Base-by-base conservation (phyloP, 2,329 filamentous ascomycete species). In the Stagonosporopsis vannaccii region DNA sequence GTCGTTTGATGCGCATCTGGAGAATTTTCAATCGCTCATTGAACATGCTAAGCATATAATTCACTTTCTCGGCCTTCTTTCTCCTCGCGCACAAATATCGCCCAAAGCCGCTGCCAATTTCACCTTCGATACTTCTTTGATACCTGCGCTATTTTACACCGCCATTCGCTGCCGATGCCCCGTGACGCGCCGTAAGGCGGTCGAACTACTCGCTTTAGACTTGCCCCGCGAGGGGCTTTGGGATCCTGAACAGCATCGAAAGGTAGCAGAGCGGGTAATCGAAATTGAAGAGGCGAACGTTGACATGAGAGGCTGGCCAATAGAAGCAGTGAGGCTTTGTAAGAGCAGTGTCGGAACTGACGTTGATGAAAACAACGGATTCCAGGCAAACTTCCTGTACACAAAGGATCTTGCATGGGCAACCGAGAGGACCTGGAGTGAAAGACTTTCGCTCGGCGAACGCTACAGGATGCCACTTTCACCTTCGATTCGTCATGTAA, bases 221-320 rank as follows among this genome's bases (percentile, higher is more conserved):
- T 40, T 56, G 3, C 61, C 63, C 0, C 63, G 65, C 1, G 63
- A 69, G 52, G 65, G 56, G 8, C 57, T 67, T 13, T 67, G 63
- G 60, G 63, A 69, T 23, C 50, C 61, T 17, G 43, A 63, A 7
- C 58, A 63, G 26, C 54, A 62, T 19, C 41, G 45, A 2, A 41
- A 61, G 3, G 62, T 67, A 23, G 55, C 61, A 13, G 54, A 56
- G 23, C 59, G 67, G n/a, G 56, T 62, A 3, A 61, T 68, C 20
- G 58, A 67, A 28, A 65, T 69, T 11, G 63, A 69, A 42, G 63
- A 69, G 40, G 46, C 26, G 17, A 57, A 61, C n/a, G 49, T 67
- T 1, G 63, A 68, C 58, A 20, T 9, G 15, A 64, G 46, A 4
- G 62, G 62, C 4, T 67, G 62, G 62, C 67, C 65, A 1, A 45